Evolutionary conservation across 2,329 filamentous ascomycete species (phyloP).

Genomic region (Paraconiothyrium brasiliense): DNA sequence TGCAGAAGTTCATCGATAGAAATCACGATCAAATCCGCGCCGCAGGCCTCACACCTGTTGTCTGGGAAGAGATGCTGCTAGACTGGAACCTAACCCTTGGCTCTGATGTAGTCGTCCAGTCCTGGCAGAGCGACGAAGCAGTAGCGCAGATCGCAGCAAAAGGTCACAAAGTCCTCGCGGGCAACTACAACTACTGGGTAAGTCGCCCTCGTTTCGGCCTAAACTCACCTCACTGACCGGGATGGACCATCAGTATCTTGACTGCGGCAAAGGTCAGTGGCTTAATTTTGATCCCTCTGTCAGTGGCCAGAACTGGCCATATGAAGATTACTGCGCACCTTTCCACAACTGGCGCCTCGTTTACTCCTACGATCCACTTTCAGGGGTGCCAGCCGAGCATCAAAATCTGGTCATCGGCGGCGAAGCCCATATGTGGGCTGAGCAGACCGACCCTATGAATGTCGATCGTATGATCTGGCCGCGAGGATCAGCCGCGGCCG

Average conservation of each 20-base stretch:
- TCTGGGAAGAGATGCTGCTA: constrained; percentile 88
- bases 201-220: constrained; percentile 1
- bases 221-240: neutral
- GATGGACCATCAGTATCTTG: constrained; percentile 69
- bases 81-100: constrained; percentile 80
- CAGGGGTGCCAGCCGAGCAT: constrained; percentile 68
- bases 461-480: constrained; percentile 83
- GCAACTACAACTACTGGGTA: constrained; percentile 81
- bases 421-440: constrained; percentile 83
- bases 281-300: constrained; percentile 71
- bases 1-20: constrained; percentile 79
- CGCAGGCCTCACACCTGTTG: constrained; percentile 74
- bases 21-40: constrained; percentile 72
- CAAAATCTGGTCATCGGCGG: constrained; percentile 79
- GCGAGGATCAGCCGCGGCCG: constrained; percentile 75
- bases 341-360: constrained; percentile 83
- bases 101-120: constrained; percentile 77
- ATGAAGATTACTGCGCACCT: constrained; percentile 82
- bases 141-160: constrained; percentile 67
- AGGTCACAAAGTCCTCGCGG: constrained; percentile 77
- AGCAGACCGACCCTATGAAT: constrained; percentile 78
- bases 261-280: constrained; percentile 84
- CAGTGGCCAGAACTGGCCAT: constrained; percentile 69
- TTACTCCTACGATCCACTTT: constrained; percentile 80
- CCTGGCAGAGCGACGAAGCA: constrained; percentile 74